These are phyloP conservation scores for Saccharomycopsis vini DNA, from an alignment of 805 yeast genomes.

Conservation along the genomic window DNA sequence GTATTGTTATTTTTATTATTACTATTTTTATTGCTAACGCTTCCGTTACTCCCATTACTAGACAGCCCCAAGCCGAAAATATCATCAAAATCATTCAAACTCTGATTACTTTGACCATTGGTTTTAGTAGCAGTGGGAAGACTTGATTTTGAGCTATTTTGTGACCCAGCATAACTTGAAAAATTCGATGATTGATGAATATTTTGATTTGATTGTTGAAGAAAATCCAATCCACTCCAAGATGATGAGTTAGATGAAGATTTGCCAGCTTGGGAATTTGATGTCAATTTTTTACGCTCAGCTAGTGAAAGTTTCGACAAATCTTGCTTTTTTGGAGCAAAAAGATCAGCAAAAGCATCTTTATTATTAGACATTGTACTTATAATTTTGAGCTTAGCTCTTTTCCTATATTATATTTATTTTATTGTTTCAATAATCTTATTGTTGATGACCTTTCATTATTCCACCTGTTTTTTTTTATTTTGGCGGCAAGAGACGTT, in stretches of 20 bases:
- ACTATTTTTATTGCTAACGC: background rate
- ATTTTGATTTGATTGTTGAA: background rate
- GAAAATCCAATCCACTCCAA: conserved; percentile 15
- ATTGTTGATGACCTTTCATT: no score
- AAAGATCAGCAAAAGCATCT: conserved; percentile 19
- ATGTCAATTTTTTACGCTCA: conserved; percentile 12
- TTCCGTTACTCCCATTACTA: background rate
- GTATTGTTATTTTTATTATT: background rate
- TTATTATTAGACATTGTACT: conserved; percentile 3
- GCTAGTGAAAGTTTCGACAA: conserved; percentile 12
- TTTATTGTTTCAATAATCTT: no score
- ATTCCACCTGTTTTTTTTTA: no score
- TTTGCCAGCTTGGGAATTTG: background rate
- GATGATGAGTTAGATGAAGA: background rate
- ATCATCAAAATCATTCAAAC: conserved; percentile 1
- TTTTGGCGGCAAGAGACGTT: no score
- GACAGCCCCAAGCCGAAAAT: conserved; percentile 4
- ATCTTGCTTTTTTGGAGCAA: conserved; percentile 16
- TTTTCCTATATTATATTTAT: no score
- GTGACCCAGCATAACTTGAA: background rate
- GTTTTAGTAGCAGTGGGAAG: background rate
- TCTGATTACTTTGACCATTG: background rate
- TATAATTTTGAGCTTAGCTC: no score
- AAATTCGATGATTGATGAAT: background rate
- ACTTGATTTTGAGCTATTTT: background rate